These are phyloP conservation scores for Aspergillus mulundensis DNA, from an alignment of 495 filamentous ascomycete genomes.

Conservation along the genomic window DNA sequence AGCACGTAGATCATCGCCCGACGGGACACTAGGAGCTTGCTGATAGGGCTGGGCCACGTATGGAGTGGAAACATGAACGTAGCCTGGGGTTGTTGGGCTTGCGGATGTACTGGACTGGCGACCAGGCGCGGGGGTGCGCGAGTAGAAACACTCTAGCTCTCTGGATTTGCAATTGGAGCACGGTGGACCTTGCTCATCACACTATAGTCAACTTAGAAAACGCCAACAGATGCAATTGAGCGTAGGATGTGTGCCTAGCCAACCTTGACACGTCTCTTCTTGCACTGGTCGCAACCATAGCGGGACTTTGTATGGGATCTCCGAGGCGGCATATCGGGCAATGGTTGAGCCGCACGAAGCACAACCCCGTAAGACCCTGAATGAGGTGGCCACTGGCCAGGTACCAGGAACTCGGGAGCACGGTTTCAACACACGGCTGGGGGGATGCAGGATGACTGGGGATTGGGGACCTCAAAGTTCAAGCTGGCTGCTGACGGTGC, in stretches of 20 bases:
- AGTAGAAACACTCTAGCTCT: constrained; percentile 37
- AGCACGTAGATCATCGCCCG: constrained; percentile 12
- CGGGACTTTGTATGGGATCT: constrained; percentile 55
- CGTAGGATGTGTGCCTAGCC: neutral
- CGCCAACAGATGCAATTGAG: constrained; percentile 7
- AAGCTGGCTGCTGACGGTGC: neutral
- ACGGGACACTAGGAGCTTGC: neutral
- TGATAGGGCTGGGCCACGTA: neutral
- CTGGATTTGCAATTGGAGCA: constrained; percentile 43
- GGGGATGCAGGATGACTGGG: too few relatives aligned
- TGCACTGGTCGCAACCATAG: constrained; percentile 56
- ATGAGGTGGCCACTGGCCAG: neutral
- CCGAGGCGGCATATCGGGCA: constrained; percentile 30
- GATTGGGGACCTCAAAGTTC: neutral
- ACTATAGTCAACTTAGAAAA: constrained; percentile 25
- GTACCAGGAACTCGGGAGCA: neutral
- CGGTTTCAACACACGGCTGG: too few relatives aligned
- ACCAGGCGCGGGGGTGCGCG: constrained; percentile 24
- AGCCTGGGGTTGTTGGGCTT: neutral
- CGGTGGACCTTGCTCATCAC: constrained; percentile 43
- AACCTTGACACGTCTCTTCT: constrained; percentile 54
- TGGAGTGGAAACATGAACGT: neutral
- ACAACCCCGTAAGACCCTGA: neutral
- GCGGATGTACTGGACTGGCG: constrained; percentile 8
- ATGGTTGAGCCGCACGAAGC: neutral